These are phyloP conservation scores for Neurospora sp. DNA, from an alignment of 2,329 filamentous ascomycete species.

Conservation along the genomic window DNA sequence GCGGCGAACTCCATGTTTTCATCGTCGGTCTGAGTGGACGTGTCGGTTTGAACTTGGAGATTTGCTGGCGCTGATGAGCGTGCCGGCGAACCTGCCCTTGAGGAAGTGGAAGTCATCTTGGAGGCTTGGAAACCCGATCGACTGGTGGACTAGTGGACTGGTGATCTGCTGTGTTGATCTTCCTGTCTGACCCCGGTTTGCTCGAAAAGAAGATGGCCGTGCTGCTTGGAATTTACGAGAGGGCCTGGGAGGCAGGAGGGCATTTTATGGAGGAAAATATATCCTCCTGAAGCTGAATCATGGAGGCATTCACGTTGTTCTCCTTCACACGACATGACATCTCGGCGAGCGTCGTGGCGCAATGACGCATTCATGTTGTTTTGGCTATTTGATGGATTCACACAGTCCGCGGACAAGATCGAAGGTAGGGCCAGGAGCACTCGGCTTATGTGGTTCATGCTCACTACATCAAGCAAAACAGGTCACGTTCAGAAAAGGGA, in stretches of 20 bases:
- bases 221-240: not conserved
- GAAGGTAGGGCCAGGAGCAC: not conserved
- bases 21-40: not conserved
- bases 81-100: not conserved
- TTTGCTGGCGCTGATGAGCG: accelerated
- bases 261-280: not conserved
- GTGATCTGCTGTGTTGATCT: not conserved
- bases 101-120: not conserved
- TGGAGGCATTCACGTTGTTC: not conserved
- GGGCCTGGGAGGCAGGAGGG: not conserved
- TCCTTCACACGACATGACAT: not conserved
- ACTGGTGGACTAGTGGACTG: too few species aligned
- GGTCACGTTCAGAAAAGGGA: too few species aligned
- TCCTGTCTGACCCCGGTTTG: not conserved
- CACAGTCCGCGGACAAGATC: not conserved
- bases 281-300: not conserved
- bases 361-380: not conserved
- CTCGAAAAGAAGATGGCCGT: not conserved
- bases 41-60: accelerated
- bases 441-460: too few species aligned
- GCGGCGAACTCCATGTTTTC: not conserved
- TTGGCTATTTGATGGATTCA: not conserved
- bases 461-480: too few species aligned
- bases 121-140: accelerated
- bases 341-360: not conserved